phyloP scores from a whole-genome alignment of 139 green algal species.

The Tetradesmus obliquus region DNA sequence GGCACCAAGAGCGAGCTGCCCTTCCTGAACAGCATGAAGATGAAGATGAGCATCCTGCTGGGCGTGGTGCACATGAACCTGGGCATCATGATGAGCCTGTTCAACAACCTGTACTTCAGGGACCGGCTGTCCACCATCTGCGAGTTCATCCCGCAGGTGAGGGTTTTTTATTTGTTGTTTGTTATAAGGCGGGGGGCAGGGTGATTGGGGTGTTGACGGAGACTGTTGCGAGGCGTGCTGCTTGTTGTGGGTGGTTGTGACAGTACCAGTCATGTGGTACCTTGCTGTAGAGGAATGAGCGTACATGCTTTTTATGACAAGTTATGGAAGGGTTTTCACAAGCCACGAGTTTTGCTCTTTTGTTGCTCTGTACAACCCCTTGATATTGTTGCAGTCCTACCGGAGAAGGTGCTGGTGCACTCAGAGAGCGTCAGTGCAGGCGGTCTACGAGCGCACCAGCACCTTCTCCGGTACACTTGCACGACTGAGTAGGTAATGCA shows the following conservation, averaged over 20 bases:
- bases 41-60: slow-evolving; percentile 99
- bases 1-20: slow-evolving; percentile 94
- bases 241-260: not conserved
- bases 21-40: slow-evolving; percentile 98
- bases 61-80: slow-evolving; percentile 96
- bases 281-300: too few species aligned
- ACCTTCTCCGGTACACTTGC: too few species aligned
- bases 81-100: slow-evolving; percentile 93
- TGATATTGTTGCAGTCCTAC: too few species aligned
- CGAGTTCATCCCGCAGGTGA: slow-evolving; percentile 92
- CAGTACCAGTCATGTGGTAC: not conserved
- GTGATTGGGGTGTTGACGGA: not conserved
- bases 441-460: too few species aligned
- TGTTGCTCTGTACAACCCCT: too few species aligned
- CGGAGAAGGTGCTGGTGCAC: too few species aligned
- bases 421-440: too few species aligned
- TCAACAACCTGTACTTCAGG: slow-evolving; percentile 93
- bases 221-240: not conserved
- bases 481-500: too few species aligned
- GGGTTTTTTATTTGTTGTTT: not conserved
- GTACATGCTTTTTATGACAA: too few species aligned
- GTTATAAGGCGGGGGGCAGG: not conserved
- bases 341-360: too few species aligned
- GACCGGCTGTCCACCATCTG: slow-evolving; percentile 89
- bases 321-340: too few species aligned